A percentile compares a stretch with the other conserved stretches of the same genome.
phyloP scores from a whole-genome alignment of 2,329 filamentous ascomycete genomes.

The Colletotrichum sp. region DNA sequence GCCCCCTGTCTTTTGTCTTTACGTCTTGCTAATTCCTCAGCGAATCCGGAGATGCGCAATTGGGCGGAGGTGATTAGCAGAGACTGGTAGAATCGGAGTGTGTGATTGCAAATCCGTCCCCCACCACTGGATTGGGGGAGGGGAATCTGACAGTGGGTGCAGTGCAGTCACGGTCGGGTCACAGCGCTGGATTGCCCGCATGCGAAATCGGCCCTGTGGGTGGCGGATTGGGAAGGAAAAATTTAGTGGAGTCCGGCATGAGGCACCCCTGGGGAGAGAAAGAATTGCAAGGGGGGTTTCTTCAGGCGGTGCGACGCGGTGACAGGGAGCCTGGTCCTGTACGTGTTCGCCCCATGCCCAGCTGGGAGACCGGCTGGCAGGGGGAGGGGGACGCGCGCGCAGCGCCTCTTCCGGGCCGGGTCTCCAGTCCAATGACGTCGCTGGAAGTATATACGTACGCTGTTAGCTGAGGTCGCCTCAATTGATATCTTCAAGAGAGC shows the following conservation, averaged over 20 bases:
- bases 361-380: not conserved
- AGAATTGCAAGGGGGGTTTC: not conserved
- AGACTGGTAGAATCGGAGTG: not conserved
- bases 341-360: not conserved
- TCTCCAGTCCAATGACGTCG: constrained; percentile 18
- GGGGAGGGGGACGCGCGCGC: not conserved
- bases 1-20: not conserved
- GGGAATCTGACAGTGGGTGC: not conserved
- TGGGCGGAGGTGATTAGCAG: not conserved
- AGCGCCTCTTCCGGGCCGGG: not conserved
- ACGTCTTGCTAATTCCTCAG: not conserved
- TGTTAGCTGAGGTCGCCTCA: not conserved
- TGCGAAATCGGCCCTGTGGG: constrained; percentile 19
- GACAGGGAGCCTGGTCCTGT: not conserved
- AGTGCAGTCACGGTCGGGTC: not conserved
- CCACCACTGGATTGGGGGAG: constrained; percentile 19
- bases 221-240: constrained; percentile 6
- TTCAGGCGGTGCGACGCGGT: not conserved
- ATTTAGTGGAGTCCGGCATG: not conserved
- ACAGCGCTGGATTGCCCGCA: not conserved
- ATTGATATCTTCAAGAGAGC: not conserved
- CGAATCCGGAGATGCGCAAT: constrained; percentile 22
- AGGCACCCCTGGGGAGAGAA: not conserved
- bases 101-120: constrained; percentile 24
- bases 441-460: not conserved